Conservation (phyloP, 1,139 yeast species). For the Geotrichum histeridarum region DNA sequence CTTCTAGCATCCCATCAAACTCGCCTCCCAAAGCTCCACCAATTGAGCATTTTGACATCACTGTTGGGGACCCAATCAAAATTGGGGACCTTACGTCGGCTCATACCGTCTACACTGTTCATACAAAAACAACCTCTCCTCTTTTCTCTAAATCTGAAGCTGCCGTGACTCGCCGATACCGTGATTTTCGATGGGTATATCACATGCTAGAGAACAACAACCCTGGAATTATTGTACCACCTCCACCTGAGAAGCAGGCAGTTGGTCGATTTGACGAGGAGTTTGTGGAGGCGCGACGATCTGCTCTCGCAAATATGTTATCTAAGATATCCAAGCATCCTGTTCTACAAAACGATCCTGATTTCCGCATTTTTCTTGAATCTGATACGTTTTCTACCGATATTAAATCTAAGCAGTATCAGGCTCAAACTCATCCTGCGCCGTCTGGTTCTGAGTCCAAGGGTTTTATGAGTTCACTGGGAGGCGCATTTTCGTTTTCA, state of each 20-base stretch:
- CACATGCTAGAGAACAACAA: slow-evolving; percentile 81
- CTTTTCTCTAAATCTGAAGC: slow-evolving; percentile 39
- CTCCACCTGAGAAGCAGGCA: slow-evolving; percentile 94
- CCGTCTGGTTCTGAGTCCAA: slow-evolving; percentile 17
- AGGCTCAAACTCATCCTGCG: slow-evolving; percentile 3
- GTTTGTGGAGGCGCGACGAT: slow-evolving; percentile 79
- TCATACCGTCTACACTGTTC: slow-evolving; percentile 81
- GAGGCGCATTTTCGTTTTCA: slow-evolving; percentile 50
- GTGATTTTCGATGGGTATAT: slow-evolving; percentile 83
- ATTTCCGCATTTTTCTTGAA: slow-evolving; percentile 71
- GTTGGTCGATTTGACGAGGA: slow-evolving; percentile 85
- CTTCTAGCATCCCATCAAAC: neutral
- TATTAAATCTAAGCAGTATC: slow-evolving; percentile 25
- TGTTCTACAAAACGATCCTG: slow-evolving; percentile 60
- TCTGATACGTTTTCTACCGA: slow-evolving; percentile 68
- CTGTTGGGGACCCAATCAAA: slow-evolving; percentile 86
- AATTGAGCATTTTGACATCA: slow-evolving; percentile 46
- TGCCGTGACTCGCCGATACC: slow-evolving; percentile 68
- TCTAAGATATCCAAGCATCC: slow-evolving; percentile 57
- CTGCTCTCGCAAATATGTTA: slow-evolving; percentile 83
- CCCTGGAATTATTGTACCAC: slow-evolving; percentile 89
- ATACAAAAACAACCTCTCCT: slow-evolving; percentile 49
- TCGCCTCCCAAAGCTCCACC: neutral
- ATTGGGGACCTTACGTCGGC: slow-evolving; percentile 87
- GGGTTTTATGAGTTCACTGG: slow-evolving; percentile 58